A percentile compares a stretch with the other conserved stretches of the same genome.
phyloP scores from a whole-genome alignment of 2,329 filamentous ascomycete genomes.

The Rasamsonia emersonii region DNA sequence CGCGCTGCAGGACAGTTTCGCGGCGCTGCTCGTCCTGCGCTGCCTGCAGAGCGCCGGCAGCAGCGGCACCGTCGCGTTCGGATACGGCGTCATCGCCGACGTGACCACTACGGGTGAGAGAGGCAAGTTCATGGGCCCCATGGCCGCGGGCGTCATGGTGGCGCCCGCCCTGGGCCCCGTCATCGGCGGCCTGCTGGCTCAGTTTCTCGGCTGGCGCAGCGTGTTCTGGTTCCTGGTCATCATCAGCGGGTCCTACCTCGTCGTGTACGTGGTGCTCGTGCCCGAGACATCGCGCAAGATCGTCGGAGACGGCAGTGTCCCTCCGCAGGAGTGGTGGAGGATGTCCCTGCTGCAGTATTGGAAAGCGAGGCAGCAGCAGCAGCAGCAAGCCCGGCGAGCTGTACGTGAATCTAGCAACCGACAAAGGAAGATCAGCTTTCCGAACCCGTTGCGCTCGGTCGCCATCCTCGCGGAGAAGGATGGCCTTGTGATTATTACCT shows the following conservation, averaged over 20 bases:
- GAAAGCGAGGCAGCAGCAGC: conserved; percentile 1
- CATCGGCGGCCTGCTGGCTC: conserved; percentile 54
- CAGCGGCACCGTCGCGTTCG: conserved; percentile 62
- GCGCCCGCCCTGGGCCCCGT: conserved; percentile 48
- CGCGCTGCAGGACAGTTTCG: conserved; percentile 50
- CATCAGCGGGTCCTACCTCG: conserved; percentile 37
- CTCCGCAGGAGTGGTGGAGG: conserved; percentile 12
- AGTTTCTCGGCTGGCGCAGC: conserved; percentile 58
- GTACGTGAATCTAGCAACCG: neutral
- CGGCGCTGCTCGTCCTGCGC: conserved; percentile 51
- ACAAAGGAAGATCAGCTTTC: conserved; percentile 13
- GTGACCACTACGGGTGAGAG: conserved; percentile 60
- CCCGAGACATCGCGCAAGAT: conserved; percentile 42
- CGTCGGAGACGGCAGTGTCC: conserved; percentile 26
- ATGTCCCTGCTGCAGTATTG: conserved; percentile 17
- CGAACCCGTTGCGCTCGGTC: conserved; percentile 27
- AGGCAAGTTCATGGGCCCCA: conserved; percentile 63
- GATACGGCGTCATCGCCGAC: conserved; percentile 64
- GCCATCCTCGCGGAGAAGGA: conserved; percentile 25
- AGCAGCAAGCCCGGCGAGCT: conserved; percentile 1
- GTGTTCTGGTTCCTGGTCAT: conserved; percentile 64
- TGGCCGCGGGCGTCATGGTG: conserved; percentile 49
- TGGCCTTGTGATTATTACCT: conserved; percentile 21
- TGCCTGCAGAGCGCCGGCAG: conserved; percentile 57
- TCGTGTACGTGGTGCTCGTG: conserved; percentile 48